Base-by-base conservation (phyloP, 2,329 filamentous ascomycete genomes). In the Exophiala dermatitidis region DNA sequence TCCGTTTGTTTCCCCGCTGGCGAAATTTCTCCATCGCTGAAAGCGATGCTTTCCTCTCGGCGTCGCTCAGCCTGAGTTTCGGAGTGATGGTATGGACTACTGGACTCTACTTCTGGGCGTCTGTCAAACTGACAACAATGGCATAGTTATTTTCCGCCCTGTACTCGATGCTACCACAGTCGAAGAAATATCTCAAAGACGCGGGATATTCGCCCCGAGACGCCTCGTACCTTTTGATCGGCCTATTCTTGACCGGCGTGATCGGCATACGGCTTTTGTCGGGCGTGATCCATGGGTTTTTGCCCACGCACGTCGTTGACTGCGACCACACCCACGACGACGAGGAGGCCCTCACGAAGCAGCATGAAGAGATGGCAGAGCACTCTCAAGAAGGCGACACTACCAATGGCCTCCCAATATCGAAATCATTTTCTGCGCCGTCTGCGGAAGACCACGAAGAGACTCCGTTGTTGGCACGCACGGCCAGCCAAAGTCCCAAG, bases 81-180 rank as follows among this genome's bases (percentile, higher is more conserved):
- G 91, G 93, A 41, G 90, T 97, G 43, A 95, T 98, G 90, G 90
- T 95, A 31, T 5, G 37, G 9, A n/a, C 37, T 53, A 19, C 19
- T 19, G 19, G 19, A 19, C 31, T 10, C 43, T 34, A 3, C 28
- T 6, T 37, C 33, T 41, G 8, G 10, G 43, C n/a, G 9, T n/a
- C 34, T 32, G 34, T 10, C 41, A 28, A 40, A 48, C 46, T 48
- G 10, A 29, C 59, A 37, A 61, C 37, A 7, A 7, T 40, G 37
- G 4, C 47, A 3, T 63, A 95, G 90, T 79, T 95, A 38, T 96
- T 95, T 70, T 95, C 90, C 34, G 84, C 91, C 1, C 72, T 97
- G 31, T 95, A 90, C 69, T 93, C 84, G 69, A 96, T 97, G 87
- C 78, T 97, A 5, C 91, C 91, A 6, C 89, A 88, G 19, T 84